Evolutionary conservation across 345 rosid genomes (phyloP).

Genomic region (Populus pruinosa): DNA sequence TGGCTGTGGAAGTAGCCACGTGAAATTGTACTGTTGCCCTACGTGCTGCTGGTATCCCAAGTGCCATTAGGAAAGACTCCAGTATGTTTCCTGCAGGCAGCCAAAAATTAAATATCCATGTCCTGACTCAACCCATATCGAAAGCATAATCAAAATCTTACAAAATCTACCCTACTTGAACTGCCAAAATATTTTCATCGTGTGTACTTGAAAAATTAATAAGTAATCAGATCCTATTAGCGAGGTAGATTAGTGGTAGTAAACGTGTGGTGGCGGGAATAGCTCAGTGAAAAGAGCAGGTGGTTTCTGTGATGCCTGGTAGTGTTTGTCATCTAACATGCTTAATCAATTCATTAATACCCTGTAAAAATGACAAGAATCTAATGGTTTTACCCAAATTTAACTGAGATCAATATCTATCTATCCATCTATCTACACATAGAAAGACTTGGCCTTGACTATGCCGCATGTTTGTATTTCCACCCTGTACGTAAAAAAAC

Average conservation of each 20-base stretch:
- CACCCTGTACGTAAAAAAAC: too few relatives aligned
- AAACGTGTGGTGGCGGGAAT: not conserved
- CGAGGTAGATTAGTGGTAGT: not conserved
- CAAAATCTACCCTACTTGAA: not conserved
- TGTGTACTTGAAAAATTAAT: not conserved
- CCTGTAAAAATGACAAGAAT: not conserved
- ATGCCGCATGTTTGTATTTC: too few relatives aligned
- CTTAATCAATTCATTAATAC: too few relatives aligned
- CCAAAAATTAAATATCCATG: not conserved
- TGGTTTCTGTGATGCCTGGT: not conserved
- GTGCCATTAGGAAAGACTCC: not conserved
- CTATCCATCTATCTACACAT: too few relatives aligned
- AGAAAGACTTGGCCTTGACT: too few relatives aligned
- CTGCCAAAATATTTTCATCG: not conserved
- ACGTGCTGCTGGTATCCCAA: not conserved
- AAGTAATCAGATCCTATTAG: not conserved
- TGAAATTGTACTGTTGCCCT: not conserved
- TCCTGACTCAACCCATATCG: too few relatives aligned
- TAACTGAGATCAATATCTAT: not conserved
- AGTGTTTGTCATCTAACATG: not conserved
- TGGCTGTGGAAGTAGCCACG: constrained; percentile 18
- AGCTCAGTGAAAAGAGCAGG: not conserved
- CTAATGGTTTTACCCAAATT: not conserved
- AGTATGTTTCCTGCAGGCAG: not conserved
- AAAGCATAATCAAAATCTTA: not conserved